Conservation (phyloP, 768 basidiomycete genomes). For the Holtermannia corniformis region DNA sequence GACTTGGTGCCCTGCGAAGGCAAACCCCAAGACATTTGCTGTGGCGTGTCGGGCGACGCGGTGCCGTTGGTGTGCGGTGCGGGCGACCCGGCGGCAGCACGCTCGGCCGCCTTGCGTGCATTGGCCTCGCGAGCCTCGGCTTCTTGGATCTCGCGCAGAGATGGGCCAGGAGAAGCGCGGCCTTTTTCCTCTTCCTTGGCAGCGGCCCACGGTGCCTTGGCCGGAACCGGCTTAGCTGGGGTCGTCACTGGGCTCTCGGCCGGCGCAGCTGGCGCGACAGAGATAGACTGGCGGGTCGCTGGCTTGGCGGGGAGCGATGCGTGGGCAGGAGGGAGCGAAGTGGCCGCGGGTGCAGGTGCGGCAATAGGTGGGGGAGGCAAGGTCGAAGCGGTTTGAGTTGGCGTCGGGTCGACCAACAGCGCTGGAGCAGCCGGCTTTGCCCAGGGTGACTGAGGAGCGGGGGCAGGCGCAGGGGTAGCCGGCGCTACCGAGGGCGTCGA, state of each 20-base stretch:
- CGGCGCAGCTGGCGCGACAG: slow-evolving; percentile 12
- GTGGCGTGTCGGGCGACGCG: slow-evolving; percentile 9
- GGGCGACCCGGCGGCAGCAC: slow-evolving; percentile 45
- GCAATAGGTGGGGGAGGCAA: slow-evolving; percentile 48
- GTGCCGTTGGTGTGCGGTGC: slow-evolving; percentile 13
- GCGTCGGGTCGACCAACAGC: slow-evolving; percentile 21
- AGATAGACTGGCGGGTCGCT: slow-evolving; percentile 2
- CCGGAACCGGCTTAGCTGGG: slow-evolving; percentile 16
- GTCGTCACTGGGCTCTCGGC: slow-evolving; percentile 7
- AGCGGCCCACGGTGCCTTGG: slow-evolving; percentile 38
- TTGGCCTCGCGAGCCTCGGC: slow-evolving; percentile 75
- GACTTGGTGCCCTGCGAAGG: slow-evolving; percentile 6
- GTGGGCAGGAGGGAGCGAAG: slow-evolving; percentile 16
- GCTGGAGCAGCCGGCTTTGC: slow-evolving; percentile 15
- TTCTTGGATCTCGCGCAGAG: slow-evolving; percentile 90
- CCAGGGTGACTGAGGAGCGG: slow-evolving; percentile 23
- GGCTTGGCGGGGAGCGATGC: slow-evolving; percentile 24
- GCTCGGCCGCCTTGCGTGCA: slow-evolving; percentile 56
- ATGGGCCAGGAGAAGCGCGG: slow-evolving; percentile 46
- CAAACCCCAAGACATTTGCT: slow-evolving; percentile 54
- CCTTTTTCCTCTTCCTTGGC: slow-evolving; percentile 54
- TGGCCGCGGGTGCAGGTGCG: slow-evolving; percentile 48
- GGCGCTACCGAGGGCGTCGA: slow-evolving; percentile 26
- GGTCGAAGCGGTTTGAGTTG: slow-evolving; percentile 21
- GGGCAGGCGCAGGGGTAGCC: slow-evolving; percentile 21